phyloP scores from a whole-genome alignment of 495 filamentous ascomycete species.

The Aspergillus sclerotiicarbonarius region DNA sequence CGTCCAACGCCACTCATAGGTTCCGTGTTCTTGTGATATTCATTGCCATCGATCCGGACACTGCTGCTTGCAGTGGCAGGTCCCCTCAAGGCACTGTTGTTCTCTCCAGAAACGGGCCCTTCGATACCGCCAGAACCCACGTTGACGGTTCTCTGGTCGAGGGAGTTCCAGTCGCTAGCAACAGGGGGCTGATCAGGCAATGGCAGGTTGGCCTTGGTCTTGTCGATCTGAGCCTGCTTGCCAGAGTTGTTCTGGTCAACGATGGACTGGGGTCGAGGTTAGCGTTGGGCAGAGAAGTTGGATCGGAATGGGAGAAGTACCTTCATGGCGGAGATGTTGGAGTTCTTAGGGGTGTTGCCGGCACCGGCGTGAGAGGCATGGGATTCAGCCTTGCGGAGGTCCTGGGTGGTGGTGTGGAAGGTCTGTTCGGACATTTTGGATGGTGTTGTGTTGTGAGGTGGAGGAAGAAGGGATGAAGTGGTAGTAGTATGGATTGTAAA shows the following conservation, averaged over 20 bases:
- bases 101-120: constrained; percentile 54
- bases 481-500: background rate
- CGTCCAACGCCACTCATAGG: constrained; percentile 49
- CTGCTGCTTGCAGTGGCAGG: constrained; percentile 62
- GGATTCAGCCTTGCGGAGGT: constrained; percentile 53
- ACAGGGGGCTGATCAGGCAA: constrained; percentile 74
- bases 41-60: constrained; percentile 46
- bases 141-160: constrained; percentile 64
- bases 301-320: constrained; percentile 16
- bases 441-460: background rate
- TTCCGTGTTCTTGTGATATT: constrained; percentile 39
- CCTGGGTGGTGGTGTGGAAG: constrained; percentile 51
- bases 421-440: constrained; percentile 49
- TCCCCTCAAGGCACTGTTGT: constrained; percentile 55
- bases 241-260: constrained; percentile 41
- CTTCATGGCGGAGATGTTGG: constrained; percentile 49
- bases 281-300: background rate
- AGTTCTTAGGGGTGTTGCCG: constrained; percentile 44
- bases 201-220: constrained; percentile 67
- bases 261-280: constrained; percentile 38
- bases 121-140: constrained; percentile 60
- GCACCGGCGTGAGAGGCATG: constrained; percentile 37
- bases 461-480: background rate
- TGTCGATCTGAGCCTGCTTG: constrained; percentile 64
- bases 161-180: constrained; percentile 73